Percentiles rank a stretch among this genome's conserved stretches.
Conservation (phyloP, 1,284 basidiomycete genomes). For the Stygiomarasmius scandens region DNA sequence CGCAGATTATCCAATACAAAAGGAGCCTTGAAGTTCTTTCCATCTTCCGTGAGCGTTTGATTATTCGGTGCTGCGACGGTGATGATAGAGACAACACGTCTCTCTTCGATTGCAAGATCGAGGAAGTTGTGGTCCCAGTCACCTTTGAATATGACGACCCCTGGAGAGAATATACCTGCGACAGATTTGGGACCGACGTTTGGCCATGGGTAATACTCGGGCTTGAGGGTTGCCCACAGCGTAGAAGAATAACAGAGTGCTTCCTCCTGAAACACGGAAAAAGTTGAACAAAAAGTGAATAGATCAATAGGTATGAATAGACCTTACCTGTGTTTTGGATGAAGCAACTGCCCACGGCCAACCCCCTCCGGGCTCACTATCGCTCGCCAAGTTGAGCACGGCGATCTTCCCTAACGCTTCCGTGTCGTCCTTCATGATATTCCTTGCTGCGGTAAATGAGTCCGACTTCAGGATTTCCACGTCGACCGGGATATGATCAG, state of each 20-base stretch:
- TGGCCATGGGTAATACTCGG: constrained; percentile 48
- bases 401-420: constrained; percentile 33
- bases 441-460: constrained; percentile 38
- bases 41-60: constrained; percentile 33
- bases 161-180: constrained; percentile 46
- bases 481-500: constrained; percentile 4
- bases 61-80: constrained; percentile 45
- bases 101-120: constrained; percentile 35
- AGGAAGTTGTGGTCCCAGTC: constrained; percentile 44
- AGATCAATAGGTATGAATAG: too few relatives aligned
- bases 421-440: constrained; percentile 29
- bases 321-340: constrained; percentile 39
- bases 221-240: constrained; percentile 43
- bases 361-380: constrained; percentile 37
- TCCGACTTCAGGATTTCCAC: constrained; percentile 41
- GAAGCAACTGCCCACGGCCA: constrained; percentile 26
- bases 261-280: constrained; percentile 46
- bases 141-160: constrained; percentile 48
- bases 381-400: constrained; percentile 47
- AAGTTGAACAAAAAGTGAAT: too few relatives aligned
- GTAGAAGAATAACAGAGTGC: constrained; percentile 51
- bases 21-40: constrained; percentile 26
- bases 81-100: constrained; percentile 42
- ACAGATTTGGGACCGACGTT: constrained; percentile 43
- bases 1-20: constrained; percentile 36